phyloP scores from a whole-genome alignment of 2,329 filamentous ascomycete species.

The Triangularia verruculosa region DNA sequence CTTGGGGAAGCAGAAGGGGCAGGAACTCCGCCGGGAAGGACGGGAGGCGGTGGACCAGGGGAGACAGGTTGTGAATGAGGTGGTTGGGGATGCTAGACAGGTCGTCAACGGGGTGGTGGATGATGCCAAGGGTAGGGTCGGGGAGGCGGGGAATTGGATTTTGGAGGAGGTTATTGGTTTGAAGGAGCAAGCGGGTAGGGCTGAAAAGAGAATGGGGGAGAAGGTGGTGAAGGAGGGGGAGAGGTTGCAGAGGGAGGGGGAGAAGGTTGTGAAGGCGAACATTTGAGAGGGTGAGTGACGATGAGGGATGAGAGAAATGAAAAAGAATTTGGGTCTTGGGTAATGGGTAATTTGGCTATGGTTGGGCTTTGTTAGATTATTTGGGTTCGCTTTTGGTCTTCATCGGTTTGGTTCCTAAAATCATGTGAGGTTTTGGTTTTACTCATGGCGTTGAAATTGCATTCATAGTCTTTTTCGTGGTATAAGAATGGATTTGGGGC shows the following conservation, averaged over 20 bases:
- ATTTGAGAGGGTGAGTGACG: not conserved
- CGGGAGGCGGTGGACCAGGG: not conserved
- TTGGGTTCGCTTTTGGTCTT: constrained; percentile 24
- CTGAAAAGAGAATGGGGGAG: not conserved
- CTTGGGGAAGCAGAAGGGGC: not conserved
- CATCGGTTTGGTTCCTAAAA: constrained; percentile 30
- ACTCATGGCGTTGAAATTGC: constrained; percentile 24
- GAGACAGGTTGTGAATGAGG: not conserved
- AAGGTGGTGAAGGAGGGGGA: not conserved
- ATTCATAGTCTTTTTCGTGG: not conserved
- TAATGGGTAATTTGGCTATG: constrained; percentile 27
- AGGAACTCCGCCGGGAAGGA: not conserved
- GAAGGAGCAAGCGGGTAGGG: not conserved
- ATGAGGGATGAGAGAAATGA: not conserved
- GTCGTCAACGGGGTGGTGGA: not conserved
- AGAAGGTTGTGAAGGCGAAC: not conserved
- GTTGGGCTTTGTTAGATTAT: constrained; percentile 42
- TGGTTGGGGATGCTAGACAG: not conserved
- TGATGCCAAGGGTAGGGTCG: not conserved
- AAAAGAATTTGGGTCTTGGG: too few relatives aligned
- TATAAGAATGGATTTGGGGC: not conserved
- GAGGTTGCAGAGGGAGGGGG: not conserved
- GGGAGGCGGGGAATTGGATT: not conserved
- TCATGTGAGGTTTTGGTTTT: constrained; percentile 26
- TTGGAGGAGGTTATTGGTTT: not conserved